Base-by-base conservation (phyloP, 257 asterid species). In the Cordia subcordata region DNA sequence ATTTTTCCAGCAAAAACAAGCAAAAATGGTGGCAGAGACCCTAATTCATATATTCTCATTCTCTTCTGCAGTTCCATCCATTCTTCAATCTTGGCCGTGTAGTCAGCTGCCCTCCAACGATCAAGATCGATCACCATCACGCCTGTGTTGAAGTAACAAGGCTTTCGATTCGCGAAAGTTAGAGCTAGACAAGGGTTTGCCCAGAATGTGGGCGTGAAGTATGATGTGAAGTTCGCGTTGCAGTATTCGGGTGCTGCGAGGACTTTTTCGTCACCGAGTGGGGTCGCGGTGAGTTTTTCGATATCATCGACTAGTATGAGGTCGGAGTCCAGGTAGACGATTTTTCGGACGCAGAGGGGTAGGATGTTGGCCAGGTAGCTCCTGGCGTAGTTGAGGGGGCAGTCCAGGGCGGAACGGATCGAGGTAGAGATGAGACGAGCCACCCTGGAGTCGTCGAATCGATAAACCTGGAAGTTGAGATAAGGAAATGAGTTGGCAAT, bases 211-310 rank as follows among this genome's bases (percentile, higher is more conserved):
- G 98, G 78, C 0, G 98, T 91, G 80, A 91, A 91, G 68, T 91
- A 91, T 6, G 85, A 45, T 15, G 94, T 88, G 85, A 91, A 91
- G 52, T 91, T 88, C 32, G 98, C 98, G 66, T 78, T 79, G 79
- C 98, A 91, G 63, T 91, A 91, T 61, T 91, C 96, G 11, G 98
- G 96, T 4, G 98, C 98, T 3, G 96, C 98, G 4, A 92, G 84
- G 57, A 88, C 88, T 15, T n/a, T 42, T 13, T 62, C 72, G 4
- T 61, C 81, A 1, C 71, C 79, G 6, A 88, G 77, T 0, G 84
- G 89, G 18, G 78, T 92, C 8, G 70, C 77, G 0, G 86, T 80
- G 42, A 91, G 81, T 27, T 78, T 84, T 2, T 87, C 83, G 40
- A 91, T 79, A 84, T 91, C 98, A 62, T 88, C 98, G 3, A 88